Base-by-base conservation (phyloP, 179 eudicot species). In the Patellifolia procumbens region DNA sequence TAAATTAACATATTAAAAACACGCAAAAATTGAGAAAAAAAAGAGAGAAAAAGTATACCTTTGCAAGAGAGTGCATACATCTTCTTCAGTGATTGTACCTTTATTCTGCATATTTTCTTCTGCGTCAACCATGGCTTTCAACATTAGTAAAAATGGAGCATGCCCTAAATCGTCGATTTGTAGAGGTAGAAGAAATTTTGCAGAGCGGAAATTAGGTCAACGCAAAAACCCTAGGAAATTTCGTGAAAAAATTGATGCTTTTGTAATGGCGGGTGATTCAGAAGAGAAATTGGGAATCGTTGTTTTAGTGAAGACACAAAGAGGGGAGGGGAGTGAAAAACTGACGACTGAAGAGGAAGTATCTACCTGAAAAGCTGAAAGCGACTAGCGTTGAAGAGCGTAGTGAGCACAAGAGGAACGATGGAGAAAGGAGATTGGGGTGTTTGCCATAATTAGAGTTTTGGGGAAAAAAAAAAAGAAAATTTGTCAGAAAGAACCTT, bases 81-180 rank as follows among this genome's bases (percentile, higher is more conserved):
- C 88, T 68, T 85, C 90, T 80, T 91, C 92, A 61, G 67, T 85
- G 53, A 90, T 49, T 22, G 65, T 35, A 22, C 79, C 82, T 76
- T 78, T 87, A 67, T 84, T 87, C 43, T 59, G 81, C 77, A 72
- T 84, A 67, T 64, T 82, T 20, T 64, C 32, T 63, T 48, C 29
- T 13, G 69, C 39, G 12, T 71, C 80, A 56, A 20, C 56, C 82
- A 80, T 80, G 63, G 58, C 56, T 63, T 31, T n/a, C 15, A 12
- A 60, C 13, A 58, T 58, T 58, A 24, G 45, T 39, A 4, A 39
- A 39, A 39, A 39, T 13, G 60, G n/a, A n/a, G n/a, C n/a, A n/a
- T n/a, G n/a, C 2, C 10, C 9, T 20, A 55, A 55, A 17, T 15
- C 22, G 5, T 4, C 17, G 55, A 15, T 19, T 1, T 19, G 6